Evolutionary conservation across 768 basidiomycete species (phyloP).

Genomic region (Trametes cubensis): DNA sequence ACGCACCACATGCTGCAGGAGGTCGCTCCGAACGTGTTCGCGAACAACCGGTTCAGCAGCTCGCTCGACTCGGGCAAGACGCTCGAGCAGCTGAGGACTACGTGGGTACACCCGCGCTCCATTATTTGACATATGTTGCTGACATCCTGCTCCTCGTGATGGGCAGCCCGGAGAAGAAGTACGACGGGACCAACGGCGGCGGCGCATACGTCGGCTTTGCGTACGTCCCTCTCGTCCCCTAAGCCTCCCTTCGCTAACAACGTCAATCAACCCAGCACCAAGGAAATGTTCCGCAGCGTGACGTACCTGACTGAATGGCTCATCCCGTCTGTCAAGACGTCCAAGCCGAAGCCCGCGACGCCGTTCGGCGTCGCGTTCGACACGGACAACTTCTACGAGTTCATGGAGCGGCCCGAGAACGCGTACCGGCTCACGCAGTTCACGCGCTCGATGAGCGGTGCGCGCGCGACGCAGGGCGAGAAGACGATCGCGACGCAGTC

Average conservation of each 20-base stretch:
- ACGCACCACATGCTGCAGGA: slow-evolving; percentile 27
- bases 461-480: slow-evolving; percentile 58
- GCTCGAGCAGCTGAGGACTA: not conserved
- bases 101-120: not conserved
- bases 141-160: not conserved
- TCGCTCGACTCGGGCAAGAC: slow-evolving; percentile 22
- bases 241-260: no score
- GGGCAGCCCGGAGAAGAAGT: slow-evolving; percentile 61
- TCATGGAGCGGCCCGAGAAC: slow-evolving; percentile 62
- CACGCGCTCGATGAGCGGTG: slow-evolving; percentile 71
- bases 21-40: slow-evolving; percentile 25
- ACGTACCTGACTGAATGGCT: slow-evolving; percentile 12
- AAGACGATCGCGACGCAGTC: not conserved
- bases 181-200: slow-evolving; percentile 62
- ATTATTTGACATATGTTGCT: not conserved
- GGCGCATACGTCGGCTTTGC: slow-evolving; percentile 68
- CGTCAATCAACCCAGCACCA: not conserved
- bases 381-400: slow-evolving; percentile 56
- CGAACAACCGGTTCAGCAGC: slow-evolving; percentile 21
- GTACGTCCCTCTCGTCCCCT: slow-evolving; percentile 41
- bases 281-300: not conserved
- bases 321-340: not conserved
- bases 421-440: slow-evolving; percentile 56
- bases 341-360: not conserved
- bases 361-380: slow-evolving; percentile 69